Conservation (phyloP, 441 rosid species). For the California macrophylla region DNA sequence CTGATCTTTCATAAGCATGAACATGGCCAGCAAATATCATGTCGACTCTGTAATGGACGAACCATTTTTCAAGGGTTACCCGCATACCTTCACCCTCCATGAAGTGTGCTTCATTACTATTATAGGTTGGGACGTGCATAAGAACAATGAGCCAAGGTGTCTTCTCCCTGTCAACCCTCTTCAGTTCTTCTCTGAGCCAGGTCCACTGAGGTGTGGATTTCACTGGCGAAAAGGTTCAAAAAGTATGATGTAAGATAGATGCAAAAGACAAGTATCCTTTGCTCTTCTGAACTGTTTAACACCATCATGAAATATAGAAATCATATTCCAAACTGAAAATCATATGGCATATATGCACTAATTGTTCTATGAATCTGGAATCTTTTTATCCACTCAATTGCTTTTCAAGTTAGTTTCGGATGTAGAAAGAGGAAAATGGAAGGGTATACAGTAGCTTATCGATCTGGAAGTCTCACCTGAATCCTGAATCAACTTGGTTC, state of each 20-base stretch:
- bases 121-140: slow-evolving; percentile 56
- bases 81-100: slow-evolving; percentile 76
- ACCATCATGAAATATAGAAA: neutral
- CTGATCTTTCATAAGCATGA: slow-evolving; percentile 78
- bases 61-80: slow-evolving; percentile 56
- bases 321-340: neutral
- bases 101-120: slow-evolving; percentile 58
- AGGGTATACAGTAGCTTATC: neutral
- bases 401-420: neutral
- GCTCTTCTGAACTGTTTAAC: neutral
- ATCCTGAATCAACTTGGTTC: neutral
- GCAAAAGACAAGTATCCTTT: neutral
- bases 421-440: neutral
- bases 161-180: slow-evolving; percentile 56
- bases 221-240: slow-evolving; percentile 31
- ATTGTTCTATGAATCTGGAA: neutral
- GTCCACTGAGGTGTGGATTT: slow-evolving; percentile 58
- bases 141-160: slow-evolving; percentile 72
- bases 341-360: neutral
- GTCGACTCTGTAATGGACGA: slow-evolving; percentile 44
- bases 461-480: neutral
- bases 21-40: slow-evolving; percentile 65
- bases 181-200: slow-evolving; percentile 47
- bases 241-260: slow-evolving; percentile 13
- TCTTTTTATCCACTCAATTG: neutral